Base-by-base conservation (phyloP, 148 eudicot species). In the Fagopyrum homotropicum region DNA sequence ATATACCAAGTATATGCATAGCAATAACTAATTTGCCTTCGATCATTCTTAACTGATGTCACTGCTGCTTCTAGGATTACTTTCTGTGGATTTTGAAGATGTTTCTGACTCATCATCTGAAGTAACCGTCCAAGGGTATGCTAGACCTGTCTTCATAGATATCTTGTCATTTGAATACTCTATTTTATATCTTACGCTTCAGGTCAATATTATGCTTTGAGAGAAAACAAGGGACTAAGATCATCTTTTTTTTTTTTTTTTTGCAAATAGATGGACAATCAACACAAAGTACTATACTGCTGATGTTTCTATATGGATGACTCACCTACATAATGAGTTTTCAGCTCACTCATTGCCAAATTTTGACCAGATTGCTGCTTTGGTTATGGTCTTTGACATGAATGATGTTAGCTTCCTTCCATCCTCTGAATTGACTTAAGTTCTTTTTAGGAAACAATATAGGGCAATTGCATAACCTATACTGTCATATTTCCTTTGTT, bases 351-450 rank as follows among this genome's bases (percentile, higher is more conserved):
- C 85, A 68, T 78, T 90, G 66, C 97, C 92, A 74, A 73, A 79
- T 73, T 73, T 82, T 75, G 83, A 85, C 14, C 77, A 77, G 64
- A 61, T 89, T 84, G 87, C 88, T 72, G 96, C 99, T 17, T 72
- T 95, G 68, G 91, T 92, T 80, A 92, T 95, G 97, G 92, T 95
- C 82, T 95, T 88, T 44, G 94, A 95, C 83, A 72, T 89, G 85
- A 90, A 73, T 80, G 89, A 92, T 87, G 99, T 86, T 69, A 84
- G 90, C 81, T 75, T 45, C 7, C 70, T 50, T 75, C 14, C 61
- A 17, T 74, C 49, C 43, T 68, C 45, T 63, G 16, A 63, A 63
- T 63, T 63, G n/a, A 14, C 35, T 64, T 14, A 5, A 40, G 7
- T 1, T 40, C 19, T 35, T 14, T 66, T 35, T 3, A 17, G 44